Evolutionary conservation across 305 asterid species (phyloP).

Genomic region (Monarda citriodora): DNA sequence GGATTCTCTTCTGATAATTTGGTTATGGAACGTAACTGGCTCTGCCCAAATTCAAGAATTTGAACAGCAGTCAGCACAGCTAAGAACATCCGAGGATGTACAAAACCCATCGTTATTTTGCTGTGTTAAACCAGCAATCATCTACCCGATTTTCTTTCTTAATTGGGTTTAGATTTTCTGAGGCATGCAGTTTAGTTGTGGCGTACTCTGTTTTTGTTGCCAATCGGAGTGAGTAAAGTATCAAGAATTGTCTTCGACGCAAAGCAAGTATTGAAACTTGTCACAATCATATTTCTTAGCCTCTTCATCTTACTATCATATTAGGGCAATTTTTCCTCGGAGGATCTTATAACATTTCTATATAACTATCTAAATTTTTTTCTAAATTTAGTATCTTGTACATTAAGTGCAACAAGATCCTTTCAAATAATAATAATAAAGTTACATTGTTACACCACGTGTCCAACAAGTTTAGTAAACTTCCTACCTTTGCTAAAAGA

Average conservation of each 20-base stretch:
- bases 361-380: too few species aligned
- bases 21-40: slow-evolving; percentile 9
- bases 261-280: slow-evolving; percentile 1
- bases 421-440: too few species aligned
- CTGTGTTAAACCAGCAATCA: not conserved
- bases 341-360: too few species aligned
- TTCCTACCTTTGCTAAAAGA: too few species aligned
- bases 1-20: slow-evolving; percentile 22
- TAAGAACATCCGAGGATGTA: not conserved
- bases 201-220: slow-evolving; percentile 1
- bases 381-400: too few species aligned
- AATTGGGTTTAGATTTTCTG: not conserved
- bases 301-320: too few species aligned
- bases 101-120: slow-evolving; percentile 23
- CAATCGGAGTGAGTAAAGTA: not conserved
- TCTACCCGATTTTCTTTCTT: not conserved
- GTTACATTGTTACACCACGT: too few species aligned
- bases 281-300: too few species aligned
- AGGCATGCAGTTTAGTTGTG: too few species aligned
- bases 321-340: too few species aligned
- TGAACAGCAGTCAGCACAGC: slow-evolving; percentile 12
- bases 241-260: slow-evolving; percentile 25
- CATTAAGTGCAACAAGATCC: too few species aligned
- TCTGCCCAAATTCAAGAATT: slow-evolving; percentile 15
- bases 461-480: too few species aligned